Base-by-base conservation (phyloP, 2,329 filamentous ascomycete genomes). In the Mariannaea sp. region DNA sequence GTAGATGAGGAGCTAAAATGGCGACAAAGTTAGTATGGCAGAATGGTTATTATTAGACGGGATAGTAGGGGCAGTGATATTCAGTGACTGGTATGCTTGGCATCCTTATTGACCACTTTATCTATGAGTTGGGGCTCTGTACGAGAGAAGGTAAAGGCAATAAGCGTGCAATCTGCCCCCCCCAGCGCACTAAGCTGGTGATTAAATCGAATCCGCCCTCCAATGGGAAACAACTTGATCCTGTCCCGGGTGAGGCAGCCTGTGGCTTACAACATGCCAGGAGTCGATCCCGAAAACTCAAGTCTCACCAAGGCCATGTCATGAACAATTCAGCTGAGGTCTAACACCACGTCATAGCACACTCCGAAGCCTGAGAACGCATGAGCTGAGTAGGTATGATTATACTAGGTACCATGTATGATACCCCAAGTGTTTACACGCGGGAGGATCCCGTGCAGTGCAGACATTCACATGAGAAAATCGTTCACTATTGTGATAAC, bases 401-500 rank as follows among this genome's bases (percentile, higher is more conserved):
- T n/a, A 7, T 12, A 7, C 26, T 12, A 7, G 7, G 7, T 12
- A 20, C 16, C 35, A 19, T 39, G 6, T 17, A 39, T 22, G 19
- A 35, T 22, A 16, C 33, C 20, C 16, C 22, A n/a, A n/a, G n/a
- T n/a, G n/a, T 24, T 7, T 33, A 14, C 41, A 35, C 43, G 30
- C 30, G 32, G 30, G 26, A n/a, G 13, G 29, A 6, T 33, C 48
- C 58, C 60, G 63, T 53, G 56, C 45, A 60, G 53, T 65, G 61
- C 65, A 41, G 61, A 38, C 32, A 64, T 64, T 64, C 61, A 63
- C 53, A 62, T 62, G 61, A 47, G 40, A 46, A 30, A 33, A 8
- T 19, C 33, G 43, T 32, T 43, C 13, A 14, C 32, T 13, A 33
- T 29, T n/a, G n/a, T 7, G 6, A 14, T 2, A 26, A 17, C 38